Evolutionary conservation across 164 flowering plant genomes (phyloP).

Genomic region (Vitis amurensis): DNA sequence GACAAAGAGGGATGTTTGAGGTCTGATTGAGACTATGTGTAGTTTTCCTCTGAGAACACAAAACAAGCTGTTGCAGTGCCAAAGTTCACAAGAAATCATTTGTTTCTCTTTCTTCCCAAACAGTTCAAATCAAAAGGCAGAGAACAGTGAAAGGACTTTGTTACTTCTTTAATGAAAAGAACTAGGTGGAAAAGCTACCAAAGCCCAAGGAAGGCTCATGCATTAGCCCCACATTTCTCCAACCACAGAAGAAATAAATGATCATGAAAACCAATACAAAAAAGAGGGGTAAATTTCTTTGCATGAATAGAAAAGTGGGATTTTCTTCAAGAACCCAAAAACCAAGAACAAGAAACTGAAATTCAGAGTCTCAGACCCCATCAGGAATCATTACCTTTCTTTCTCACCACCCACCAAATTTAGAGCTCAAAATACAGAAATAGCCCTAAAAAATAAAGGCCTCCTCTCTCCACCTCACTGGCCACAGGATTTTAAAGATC

Average conservation of each 20-base stretch:
- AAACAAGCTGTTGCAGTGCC: conserved; percentile 21
- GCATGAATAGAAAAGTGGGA: conserved; percentile 29
- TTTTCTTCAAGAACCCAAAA: conserved; percentile 37
- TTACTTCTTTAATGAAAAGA: conserved; percentile 31
- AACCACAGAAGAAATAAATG: not conserved
- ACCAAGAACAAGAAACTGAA: conserved; percentile 47
- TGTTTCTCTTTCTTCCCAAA: conserved; percentile 29
- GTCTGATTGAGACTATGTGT: conserved; percentile 19
- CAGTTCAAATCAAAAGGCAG: conserved; percentile 26
- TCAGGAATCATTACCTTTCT: conserved; percentile 29
- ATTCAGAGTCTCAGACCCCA: conserved; percentile 33
- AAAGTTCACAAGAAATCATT: conserved; percentile 30
- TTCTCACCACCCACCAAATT: not conserved
- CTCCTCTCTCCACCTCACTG: not conserved
- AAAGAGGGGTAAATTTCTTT: conserved; percentile 28
- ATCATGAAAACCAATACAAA: conserved; percentile 19
- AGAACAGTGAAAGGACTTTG: conserved; percentile 18
- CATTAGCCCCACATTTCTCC: conserved; percentile 12
- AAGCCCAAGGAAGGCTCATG: conserved; percentile 8
- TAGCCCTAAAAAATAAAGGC: no score
- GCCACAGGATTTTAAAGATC: conserved; percentile 19
- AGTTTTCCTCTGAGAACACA: conserved; percentile 23
- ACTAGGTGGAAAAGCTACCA: conserved; percentile 24
- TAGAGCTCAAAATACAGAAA: no score
- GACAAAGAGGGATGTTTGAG: conserved; percentile 7